phyloP scores from a whole-genome alignment of 2,329 filamentous ascomycete species.

The Endoconidiophora laricicola region DNA sequence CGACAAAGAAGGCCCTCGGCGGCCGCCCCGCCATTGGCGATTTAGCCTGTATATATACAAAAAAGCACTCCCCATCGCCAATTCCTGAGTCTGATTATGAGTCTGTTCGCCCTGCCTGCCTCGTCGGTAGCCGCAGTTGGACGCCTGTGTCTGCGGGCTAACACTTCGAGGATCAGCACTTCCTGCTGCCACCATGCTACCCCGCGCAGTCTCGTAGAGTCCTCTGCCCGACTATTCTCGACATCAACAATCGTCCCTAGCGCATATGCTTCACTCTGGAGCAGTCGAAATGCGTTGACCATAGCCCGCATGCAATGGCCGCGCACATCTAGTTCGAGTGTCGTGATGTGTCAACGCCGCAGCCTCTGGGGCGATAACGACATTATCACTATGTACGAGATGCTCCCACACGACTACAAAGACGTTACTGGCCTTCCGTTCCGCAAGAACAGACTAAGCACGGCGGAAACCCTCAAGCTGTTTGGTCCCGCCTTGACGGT shows the following conservation, averaged over 20 bases:
- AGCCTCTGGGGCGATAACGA: slow-evolving; percentile 14
- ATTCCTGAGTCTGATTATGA: slow-evolving; percentile 5
- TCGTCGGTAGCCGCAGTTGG: slow-evolving; percentile 5
- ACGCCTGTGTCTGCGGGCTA: slow-evolving; percentile 7
- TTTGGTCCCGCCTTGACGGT: slow-evolving; percentile 33
- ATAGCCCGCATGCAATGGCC: slow-evolving; percentile 11
- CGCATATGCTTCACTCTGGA: slow-evolving; percentile 5
- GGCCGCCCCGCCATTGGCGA: background rate
- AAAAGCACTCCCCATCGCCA: background rate
- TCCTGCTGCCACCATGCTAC: slow-evolving; percentile 1
- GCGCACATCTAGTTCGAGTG: background rate
- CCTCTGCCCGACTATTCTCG: slow-evolving; percentile 7
- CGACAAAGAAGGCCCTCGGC: slow-evolving; percentile 2
- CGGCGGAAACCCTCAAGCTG: slow-evolving; percentile 28
- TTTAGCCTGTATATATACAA: background rate
- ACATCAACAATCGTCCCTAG: slow-evolving; percentile 4
- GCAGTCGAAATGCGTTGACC: background rate
- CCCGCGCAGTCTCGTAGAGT: background rate
- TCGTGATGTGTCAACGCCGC: slow-evolving; percentile 1
- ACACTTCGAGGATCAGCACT: background rate
- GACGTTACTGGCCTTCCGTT: slow-evolving; percentile 40
- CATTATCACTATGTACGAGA: slow-evolving; percentile 35
- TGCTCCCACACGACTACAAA: slow-evolving; percentile 39
- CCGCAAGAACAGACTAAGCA: slow-evolving; percentile 29
- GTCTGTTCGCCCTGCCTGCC: slow-evolving; percentile 12